These are phyloP conservation scores for Daldinia childiae DNA, from an alignment of 495 filamentous ascomycete species.

Conservation along the genomic window DNA sequence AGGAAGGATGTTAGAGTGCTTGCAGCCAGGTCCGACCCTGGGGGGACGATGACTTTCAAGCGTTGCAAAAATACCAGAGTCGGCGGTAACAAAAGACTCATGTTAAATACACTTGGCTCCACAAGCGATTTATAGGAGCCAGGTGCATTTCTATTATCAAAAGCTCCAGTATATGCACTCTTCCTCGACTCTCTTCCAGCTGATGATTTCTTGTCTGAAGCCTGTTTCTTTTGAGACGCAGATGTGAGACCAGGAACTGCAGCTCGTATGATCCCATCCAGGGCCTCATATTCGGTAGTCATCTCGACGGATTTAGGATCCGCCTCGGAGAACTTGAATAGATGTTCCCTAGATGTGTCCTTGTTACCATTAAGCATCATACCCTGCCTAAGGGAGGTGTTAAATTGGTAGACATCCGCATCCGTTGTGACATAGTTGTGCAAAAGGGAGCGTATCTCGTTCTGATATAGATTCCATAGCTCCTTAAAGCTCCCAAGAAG, in stretches of 20 bases:
- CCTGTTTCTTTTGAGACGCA: constrained; percentile 69
- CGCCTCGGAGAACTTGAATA: constrained; percentile 90
- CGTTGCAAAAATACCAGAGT: constrained; percentile 91
- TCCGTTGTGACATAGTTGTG: constrained; percentile 98
- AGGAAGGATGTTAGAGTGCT: constrained; percentile 93
- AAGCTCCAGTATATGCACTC: constrained; percentile 59
- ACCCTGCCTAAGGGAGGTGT: constrained; percentile 54
- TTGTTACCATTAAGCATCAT: constrained; percentile 61
- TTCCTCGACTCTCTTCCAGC: constrained; percentile 53
- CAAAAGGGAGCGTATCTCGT: constrained; percentile 85
- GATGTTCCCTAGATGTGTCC: constrained; percentile 72
- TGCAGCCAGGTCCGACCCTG: constrained; percentile 81
- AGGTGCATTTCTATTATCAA: constrained; percentile 70
- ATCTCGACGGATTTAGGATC: constrained; percentile 78
- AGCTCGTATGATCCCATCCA: constrained; percentile 86
- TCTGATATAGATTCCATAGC: constrained; percentile 84
- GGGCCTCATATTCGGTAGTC: constrained; percentile 84
- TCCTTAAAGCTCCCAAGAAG: constrained; percentile 87
- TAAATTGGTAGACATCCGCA: constrained; percentile 71
- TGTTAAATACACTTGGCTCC: constrained; percentile 97
- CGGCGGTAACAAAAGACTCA: constrained; percentile 91
- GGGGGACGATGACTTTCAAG: constrained; percentile 89
- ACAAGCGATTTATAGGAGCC: constrained; percentile 77
- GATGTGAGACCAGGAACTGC: constrained; percentile 94
- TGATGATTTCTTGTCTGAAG: constrained; percentile 55